These are phyloP conservation scores for Lithospermum erythrorhizon DNA, from an alignment of 257 asterid genomes.

Conservation along the genomic window DNA sequence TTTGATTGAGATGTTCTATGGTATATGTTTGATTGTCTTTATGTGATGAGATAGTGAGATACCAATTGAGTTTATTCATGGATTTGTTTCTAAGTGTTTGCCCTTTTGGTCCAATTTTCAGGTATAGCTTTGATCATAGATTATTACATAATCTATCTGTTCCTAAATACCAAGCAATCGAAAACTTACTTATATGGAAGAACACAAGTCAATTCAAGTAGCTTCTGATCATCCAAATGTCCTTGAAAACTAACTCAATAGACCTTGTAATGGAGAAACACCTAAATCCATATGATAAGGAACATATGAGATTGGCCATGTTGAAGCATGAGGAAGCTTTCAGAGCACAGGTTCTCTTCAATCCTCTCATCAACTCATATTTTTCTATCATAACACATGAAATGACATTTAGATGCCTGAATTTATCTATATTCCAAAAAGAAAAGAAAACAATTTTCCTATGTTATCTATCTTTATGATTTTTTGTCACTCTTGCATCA, in stretches of 20 bases:
- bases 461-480: not conserved
- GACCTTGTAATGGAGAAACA: slow-evolving; percentile 49
- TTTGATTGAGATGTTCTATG: too few species aligned
- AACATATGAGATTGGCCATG: slow-evolving; percentile 81
- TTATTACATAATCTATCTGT: not conserved
- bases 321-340: slow-evolving; percentile 88
- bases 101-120: slow-evolving; percentile 8
- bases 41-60: too few species aligned
- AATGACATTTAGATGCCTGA: not conserved
- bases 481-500: not conserved
- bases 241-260: too few species aligned
- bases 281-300: slow-evolving; percentile 54
- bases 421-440: not conserved
- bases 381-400: not conserved
- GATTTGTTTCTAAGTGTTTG: slow-evolving; percentile 3
- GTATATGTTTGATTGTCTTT: too few species aligned
- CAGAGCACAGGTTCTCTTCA: slow-evolving; percentile 56
- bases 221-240: not conserved
- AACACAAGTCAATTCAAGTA: slow-evolving; percentile 8
- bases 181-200: not conserved
- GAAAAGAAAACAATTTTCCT: not conserved
- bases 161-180: not conserved
- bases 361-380: not conserved
- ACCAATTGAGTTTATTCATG: too few species aligned
- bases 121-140: not conserved